Percentiles rank a stretch among this genome's conserved stretches.
Conservation (phyloP, 2,329 filamentous ascomycete genomes). For the Penicillium occitanis region DNA sequence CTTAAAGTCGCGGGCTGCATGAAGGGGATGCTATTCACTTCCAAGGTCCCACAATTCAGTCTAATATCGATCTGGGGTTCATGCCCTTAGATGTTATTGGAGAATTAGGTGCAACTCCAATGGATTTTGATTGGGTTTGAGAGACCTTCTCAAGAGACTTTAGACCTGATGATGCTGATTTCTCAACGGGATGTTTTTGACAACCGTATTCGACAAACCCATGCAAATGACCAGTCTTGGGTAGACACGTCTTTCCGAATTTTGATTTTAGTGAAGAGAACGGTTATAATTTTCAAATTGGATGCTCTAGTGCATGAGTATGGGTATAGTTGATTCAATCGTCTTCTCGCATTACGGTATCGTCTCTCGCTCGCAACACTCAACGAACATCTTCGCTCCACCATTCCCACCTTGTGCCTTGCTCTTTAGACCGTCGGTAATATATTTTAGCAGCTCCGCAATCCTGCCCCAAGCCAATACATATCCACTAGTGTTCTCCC, state of each 20-base stretch:
- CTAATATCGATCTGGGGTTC: neutral
- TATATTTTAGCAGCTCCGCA: constrained; percentile 32
- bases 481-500: constrained; percentile 27
- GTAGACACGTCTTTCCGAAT: neutral
- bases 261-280: neutral
- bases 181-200: constrained; percentile 9
- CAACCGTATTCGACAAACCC: neutral
- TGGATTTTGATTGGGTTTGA: constrained; percentile 12
- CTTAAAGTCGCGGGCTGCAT: neutral
- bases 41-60: neutral
- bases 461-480: constrained; percentile 52
- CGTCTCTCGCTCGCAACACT: constrained; percentile 35
- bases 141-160: neutral
- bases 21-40: neutral
- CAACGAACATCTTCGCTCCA: constrained; percentile 38
- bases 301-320: neutral
- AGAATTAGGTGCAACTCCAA: neutral
- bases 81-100: neutral
- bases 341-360: neutral
- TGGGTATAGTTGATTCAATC: neutral
- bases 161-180: neutral
- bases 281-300: neutral
- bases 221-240: neutral
- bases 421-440: constrained; percentile 26
- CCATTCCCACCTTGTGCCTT: constrained; percentile 31